These are phyloP conservation scores for Stephanodiscus triporus DNA, from an alignment of 108 stramenopile species.

Conservation along the genomic window DNA sequence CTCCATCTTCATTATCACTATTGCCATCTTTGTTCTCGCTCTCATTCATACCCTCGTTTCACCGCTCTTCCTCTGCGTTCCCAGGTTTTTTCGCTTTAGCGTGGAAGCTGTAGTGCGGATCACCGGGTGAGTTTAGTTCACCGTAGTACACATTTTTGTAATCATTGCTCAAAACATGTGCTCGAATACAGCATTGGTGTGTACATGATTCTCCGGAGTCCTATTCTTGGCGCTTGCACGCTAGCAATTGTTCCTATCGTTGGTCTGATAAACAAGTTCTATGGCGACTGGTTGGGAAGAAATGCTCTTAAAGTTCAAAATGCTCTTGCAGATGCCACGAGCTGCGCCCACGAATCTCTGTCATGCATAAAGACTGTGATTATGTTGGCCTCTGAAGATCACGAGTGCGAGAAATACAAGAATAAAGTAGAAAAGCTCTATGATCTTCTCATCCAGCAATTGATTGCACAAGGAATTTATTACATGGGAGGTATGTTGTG, in stretches of 20 bases:
- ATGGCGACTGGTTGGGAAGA: constrained; percentile 79
- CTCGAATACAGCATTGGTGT: constrained; percentile 49
- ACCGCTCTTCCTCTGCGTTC: not conserved
- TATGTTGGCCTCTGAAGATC: constrained; percentile 77
- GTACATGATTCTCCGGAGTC: constrained; percentile 84
- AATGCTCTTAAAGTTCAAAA: constrained; percentile 84
- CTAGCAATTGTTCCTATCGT: constrained; percentile 82
- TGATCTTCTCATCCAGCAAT: constrained; percentile 79
- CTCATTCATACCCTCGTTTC: not conserved
- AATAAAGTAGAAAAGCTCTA: constrained; percentile 75
- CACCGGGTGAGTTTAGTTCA: constrained; percentile 36
- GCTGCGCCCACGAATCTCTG: constrained; percentile 82
- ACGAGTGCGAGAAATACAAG: constrained; percentile 70
- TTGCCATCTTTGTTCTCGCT: not conserved
- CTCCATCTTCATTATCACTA: not conserved
- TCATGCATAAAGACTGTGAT: constrained; percentile 85
- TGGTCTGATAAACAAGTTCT: constrained; percentile 80
- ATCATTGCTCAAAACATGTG: not conserved
- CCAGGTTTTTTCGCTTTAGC: constrained; percentile 69
- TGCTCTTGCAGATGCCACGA: constrained; percentile 83
- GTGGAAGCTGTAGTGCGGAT: constrained; percentile 89
- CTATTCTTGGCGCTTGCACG: constrained; percentile 71
- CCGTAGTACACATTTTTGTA: not conserved
- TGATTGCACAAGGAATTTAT: constrained; percentile 84
- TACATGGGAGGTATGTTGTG: no score